Percentiles rank a stretch among this genome's conserved stretches.
Evolutionary conservation across 1,284 basidiomycete species (phyloP).

Genomic region (Sparassis latifolia): DNA sequence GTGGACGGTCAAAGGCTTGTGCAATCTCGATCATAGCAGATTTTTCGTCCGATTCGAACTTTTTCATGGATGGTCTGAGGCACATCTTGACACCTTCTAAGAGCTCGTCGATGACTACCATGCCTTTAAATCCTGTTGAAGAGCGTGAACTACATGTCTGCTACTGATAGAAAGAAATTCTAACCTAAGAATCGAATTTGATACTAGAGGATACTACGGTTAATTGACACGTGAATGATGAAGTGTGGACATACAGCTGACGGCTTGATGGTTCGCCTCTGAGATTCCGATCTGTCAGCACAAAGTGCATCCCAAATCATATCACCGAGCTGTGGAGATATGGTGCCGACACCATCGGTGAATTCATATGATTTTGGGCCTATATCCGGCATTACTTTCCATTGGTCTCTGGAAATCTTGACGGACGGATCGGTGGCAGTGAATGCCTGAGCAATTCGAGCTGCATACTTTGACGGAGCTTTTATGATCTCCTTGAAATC

Average conservation of each 20-base stretch:
- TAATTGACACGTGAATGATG: not conserved
- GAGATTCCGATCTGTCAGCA: constrained; percentile 27
- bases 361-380: constrained; percentile 39
- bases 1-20: constrained; percentile 48
- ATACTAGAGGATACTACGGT: constrained; percentile 34
- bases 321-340: constrained; percentile 51
- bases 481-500: constrained; percentile 53
- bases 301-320: constrained; percentile 53
- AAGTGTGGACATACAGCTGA: constrained; percentile 42
- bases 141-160: not conserved
- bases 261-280: constrained; percentile 35
- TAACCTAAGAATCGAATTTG: constrained; percentile 70
- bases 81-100: constrained; percentile 55
- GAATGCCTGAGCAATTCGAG: constrained; percentile 77
- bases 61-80: constrained; percentile 64
- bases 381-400: constrained; percentile 55
- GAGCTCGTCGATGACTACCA: constrained; percentile 55
- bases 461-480: constrained; percentile 72
- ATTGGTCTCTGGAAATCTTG: constrained; percentile 44
- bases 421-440: constrained; percentile 73
- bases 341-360: constrained; percentile 76
- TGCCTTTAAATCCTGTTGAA: constrained; percentile 52
- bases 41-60: constrained; percentile 50
- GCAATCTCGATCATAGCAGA: constrained; percentile 66
- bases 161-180: not conserved